Conservation (phyloP, 371 early-diverging fungal genomes). For the Fennellomyces sp. region DNA sequence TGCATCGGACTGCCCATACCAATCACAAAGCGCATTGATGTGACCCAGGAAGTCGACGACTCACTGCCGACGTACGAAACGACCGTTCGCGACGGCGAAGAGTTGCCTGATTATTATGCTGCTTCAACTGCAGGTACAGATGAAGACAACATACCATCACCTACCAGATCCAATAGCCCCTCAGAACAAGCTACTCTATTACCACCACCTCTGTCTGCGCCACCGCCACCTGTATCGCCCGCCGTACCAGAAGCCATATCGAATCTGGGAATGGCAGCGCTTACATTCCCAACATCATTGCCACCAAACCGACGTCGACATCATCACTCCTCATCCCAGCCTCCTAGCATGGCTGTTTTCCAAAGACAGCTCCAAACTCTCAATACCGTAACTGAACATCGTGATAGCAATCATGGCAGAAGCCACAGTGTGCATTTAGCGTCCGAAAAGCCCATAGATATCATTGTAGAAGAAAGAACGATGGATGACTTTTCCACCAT, state of each 20-base stretch:
- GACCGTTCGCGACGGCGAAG: conserved; percentile 27
- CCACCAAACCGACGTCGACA: too few relatives aligned
- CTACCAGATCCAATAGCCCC: too few relatives aligned
- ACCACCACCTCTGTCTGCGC: too few relatives aligned
- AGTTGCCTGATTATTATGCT: conserved; percentile 26
- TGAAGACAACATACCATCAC: background rate
- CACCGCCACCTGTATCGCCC: too few relatives aligned
- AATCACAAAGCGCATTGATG: conserved; percentile 13
- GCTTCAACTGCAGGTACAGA: conserved; percentile 3
- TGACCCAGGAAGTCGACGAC: conserved; percentile 1
- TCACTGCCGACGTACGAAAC: conserved; percentile 26
- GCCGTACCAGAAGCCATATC: too few relatives aligned
- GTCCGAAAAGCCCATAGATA: background rate
- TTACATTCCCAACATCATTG: too few relatives aligned
- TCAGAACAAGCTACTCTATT: too few relatives aligned
- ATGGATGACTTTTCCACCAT: conserved; percentile 10
- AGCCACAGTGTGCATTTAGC: background rate
- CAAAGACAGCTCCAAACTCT: too few relatives aligned
- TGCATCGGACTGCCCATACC: conserved; percentile 32
- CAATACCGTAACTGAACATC: too few relatives aligned
- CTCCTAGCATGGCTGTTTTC: too few relatives aligned
- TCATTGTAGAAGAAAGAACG: conserved; percentile 3
- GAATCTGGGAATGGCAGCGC: too few relatives aligned
- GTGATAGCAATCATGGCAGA: background rate
- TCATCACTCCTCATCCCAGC: too few relatives aligned